Evolutionary conservation across 495 filamentous ascomycete species (phyloP), one percentile per base, ranked within the genome.

Genomic region (Neurospora discreta): DNA sequence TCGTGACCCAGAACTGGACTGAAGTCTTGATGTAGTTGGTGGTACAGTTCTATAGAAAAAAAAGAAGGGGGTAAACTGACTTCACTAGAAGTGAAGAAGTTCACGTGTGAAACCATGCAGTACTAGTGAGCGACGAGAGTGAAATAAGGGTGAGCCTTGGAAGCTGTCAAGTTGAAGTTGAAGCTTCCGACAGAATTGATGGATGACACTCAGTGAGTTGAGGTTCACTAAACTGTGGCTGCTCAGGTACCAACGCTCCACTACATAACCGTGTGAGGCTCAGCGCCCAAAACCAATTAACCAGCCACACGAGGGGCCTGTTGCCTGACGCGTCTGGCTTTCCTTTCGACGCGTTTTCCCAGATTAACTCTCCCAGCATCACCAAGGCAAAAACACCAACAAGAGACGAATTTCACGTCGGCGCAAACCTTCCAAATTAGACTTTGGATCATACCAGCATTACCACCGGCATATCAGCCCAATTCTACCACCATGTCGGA

Each of bases 401-500:
- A 6, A 58, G 18, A 4, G 6, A 9, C 52, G 3, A 65, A 9
- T 0, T 9, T 9, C 52, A 65, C 26, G 26, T 65, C 15, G 52
- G 13, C 26, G 15, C 52, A 33, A 36, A 0, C 18, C 15, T 0
- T 30, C 26, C 52, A 65, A 15, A 2, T 0, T 26, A 1, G 26
- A 8, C 11, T 30, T 8, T 13, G 5, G 23, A 8, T 4, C 6
- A 30, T 3, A 60, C 0, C 15, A 33, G 13, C 6, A 0, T 16
- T 1, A 0, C 0, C 11, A 3, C 5, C 46, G 4, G 1, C 2
- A 30, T 20, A 26, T 33, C 11, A 70, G 23, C 42, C 16, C 41
- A 74, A 0, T 42, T 39, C 39, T 23, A 10, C 39, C 76, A 79
- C 70, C 23, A 98, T 98, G 94, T 97, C 94, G 0, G 94, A 97